phyloP scores from a whole-genome alignment of 2,329 filamentous ascomycete genomes.

The Apiospora koreana region DNA sequence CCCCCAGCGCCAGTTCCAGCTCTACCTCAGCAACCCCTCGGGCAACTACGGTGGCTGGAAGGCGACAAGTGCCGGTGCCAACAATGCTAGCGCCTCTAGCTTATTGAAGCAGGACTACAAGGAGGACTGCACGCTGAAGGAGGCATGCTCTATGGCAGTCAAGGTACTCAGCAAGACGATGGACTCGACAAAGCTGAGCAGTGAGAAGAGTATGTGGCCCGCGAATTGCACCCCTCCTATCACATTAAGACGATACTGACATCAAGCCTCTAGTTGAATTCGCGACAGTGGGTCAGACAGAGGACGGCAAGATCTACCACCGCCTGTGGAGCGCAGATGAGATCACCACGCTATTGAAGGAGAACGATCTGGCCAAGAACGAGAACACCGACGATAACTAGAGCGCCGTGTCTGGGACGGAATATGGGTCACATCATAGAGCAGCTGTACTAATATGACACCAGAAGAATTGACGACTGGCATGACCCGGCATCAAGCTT shows the following conservation, averaged over 20 bases:
- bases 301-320: conserved; percentile 96
- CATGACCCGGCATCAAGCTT: background rate
- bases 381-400: conserved; percentile 71
- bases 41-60: conserved; percentile 99
- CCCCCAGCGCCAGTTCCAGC: conserved; percentile 92
- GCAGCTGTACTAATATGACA: conserved; percentile 18
- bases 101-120: conserved; percentile 99
- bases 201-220: conserved; percentile 85
- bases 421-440: conserved; percentile 17
- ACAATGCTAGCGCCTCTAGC: conserved; percentile 96
- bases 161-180: conserved; percentile 99
- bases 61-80: conserved; percentile 94
- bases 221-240: background rate
- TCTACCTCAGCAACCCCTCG: conserved; percentile 98
- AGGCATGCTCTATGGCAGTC: conserved; percentile 95
- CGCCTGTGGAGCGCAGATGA: conserved; percentile 96
- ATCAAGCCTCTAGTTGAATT: conserved; percentile 74
- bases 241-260: conserved; percentile 23
- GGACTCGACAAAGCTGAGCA: conserved; percentile 98
- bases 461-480: conserved; percentile 6
- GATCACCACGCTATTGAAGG: conserved; percentile 90
- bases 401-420: conserved; percentile 10
- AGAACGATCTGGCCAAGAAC: conserved; percentile 91
- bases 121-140: conserved; percentile 93
- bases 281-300: conserved; percentile 93